A percentile compares a stretch with the other conserved stretches of the same genome.
phyloP scores from a whole-genome alignment of 441 rosid genomes.

The Viola pubescens region DNA sequence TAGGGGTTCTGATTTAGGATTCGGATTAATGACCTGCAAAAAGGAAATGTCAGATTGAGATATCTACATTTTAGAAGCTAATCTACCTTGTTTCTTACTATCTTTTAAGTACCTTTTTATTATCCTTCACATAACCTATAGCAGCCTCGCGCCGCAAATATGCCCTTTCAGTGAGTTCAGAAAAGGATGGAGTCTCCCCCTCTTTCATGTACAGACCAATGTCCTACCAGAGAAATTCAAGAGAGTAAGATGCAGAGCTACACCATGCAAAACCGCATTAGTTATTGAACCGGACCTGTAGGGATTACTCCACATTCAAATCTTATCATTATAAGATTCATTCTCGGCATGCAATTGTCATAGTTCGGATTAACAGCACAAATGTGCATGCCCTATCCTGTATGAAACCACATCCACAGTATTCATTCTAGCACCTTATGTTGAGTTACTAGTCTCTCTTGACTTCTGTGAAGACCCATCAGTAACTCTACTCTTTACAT shows the following conservation, averaged over 20 bases:
- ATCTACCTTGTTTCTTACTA: background rate
- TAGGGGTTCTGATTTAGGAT: slow-evolving; percentile 58
- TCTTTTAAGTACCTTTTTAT: slow-evolving; percentile 42
- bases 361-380: too few species aligned
- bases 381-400: too few species aligned
- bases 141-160: slow-evolving; percentile 75
- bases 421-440: too few species aligned
- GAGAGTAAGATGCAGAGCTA: background rate
- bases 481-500: too few species aligned
- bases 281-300: too few species aligned
- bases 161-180: slow-evolving; percentile 79
- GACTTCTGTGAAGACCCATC: too few species aligned
- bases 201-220: slow-evolving; percentile 67
- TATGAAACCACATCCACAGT: too few species aligned
- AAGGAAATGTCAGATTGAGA: slow-evolving; percentile 9
- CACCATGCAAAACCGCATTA: too few species aligned
- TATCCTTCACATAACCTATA: slow-evolving; percentile 72
- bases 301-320: too few species aligned
- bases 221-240: slow-evolving; percentile 40
- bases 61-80: background rate
- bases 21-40: slow-evolving; percentile 78
- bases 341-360: too few species aligned
- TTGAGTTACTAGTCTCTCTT: too few species aligned
- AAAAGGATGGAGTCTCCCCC: slow-evolving; percentile 81
- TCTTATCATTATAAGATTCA: too few species aligned